These are phyloP conservation scores for Sutorius eximius DNA, from an alignment of 1,284 basidiomycete genomes.

Conservation along the genomic window DNA sequence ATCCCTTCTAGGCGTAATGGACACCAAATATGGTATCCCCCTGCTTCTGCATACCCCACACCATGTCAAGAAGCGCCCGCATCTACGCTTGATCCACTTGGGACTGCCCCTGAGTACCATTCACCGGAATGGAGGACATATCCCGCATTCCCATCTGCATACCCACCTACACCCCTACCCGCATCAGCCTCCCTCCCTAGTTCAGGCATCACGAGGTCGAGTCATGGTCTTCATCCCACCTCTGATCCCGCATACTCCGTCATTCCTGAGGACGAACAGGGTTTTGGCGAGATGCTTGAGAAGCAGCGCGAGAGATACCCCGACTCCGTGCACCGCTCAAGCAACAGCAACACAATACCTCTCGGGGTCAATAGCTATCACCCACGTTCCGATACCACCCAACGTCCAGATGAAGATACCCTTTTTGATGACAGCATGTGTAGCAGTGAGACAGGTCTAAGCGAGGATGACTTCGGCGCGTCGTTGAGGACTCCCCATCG, in stretches of 20 bases:
- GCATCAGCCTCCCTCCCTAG: constrained; percentile 21
- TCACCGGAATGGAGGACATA: constrained; percentile 47
- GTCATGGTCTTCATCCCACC: constrained; percentile 17
- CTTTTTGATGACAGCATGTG: constrained; percentile 26
- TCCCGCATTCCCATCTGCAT: constrained; percentile 54
- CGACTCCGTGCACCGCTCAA: constrained; percentile 57
- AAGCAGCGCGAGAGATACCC: constrained; percentile 58
- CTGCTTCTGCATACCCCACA: constrained; percentile 33
- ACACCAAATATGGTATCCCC: constrained; percentile 43
- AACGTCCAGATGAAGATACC: constrained; percentile 24
- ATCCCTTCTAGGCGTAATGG: constrained; percentile 16
- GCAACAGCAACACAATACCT: constrained; percentile 41
- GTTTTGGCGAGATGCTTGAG: constrained; percentile 63
- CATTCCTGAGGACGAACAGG: constrained; percentile 46
- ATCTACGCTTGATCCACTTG: constrained; percentile 15
- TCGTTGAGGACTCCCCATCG: constrained; percentile 63
- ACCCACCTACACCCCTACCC: constrained; percentile 47
- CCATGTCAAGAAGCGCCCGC: constrained; percentile 4
- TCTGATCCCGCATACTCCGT: constrained; percentile 26
- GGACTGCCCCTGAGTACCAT: constrained; percentile 29
- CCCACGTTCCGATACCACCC: constrained; percentile 18
- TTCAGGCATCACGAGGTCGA: constrained; percentile 3
- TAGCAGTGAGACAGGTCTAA: constrained; percentile 29
- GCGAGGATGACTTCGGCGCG: constrained; percentile 57
- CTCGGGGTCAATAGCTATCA: constrained; percentile 9